Percentiles rank a stretch among this genome's conserved stretches.
These are phyloP conservation scores for Spiromastix sp. DNA, from an alignment of 2,329 filamentous ascomycete genomes.

Conservation along the genomic window DNA sequence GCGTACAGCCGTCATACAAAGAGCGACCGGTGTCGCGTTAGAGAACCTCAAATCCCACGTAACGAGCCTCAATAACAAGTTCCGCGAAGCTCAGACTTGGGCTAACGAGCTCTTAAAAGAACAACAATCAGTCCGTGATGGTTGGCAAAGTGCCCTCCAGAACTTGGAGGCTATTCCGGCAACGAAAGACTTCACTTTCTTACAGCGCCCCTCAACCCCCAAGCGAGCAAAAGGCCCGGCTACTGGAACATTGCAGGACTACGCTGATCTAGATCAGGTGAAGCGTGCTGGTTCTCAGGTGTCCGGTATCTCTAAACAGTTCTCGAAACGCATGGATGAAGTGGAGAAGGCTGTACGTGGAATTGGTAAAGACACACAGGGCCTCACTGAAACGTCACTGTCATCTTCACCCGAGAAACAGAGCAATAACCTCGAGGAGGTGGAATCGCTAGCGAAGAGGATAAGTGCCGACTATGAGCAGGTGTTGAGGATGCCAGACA, in stretches of 20 bases:
- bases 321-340: constrained; percentile 49
- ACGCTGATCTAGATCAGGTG: constrained; percentile 64
- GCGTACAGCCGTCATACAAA: constrained; percentile 46
- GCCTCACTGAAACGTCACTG: constrained; percentile 27
- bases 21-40: constrained; percentile 71
- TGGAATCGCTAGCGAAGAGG: constrained; percentile 76
- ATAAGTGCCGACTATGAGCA: constrained; percentile 78
- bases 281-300: constrained; percentile 61
- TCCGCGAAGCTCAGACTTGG: constrained; percentile 37
- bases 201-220: constrained; percentile 30
- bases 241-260: constrained; percentile 57
- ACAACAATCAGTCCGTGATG: constrained; percentile 32
- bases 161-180: constrained; percentile 32
- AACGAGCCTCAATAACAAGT: constrained; percentile 33
- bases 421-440: constrained; percentile 64
- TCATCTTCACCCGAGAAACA: constrained; percentile 54
- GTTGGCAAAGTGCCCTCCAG: constrained; percentile 30
- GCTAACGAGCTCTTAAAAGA: constrained; percentile 35
- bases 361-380: constrained; percentile 47
- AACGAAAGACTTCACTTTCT: constrained; percentile 32
- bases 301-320: constrained; percentile 47
- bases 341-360: constrained; percentile 50
- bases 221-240: constrained; percentile 33
- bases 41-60: constrained; percentile 53
- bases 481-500: constrained; percentile 57